These are phyloP conservation scores for Vitis labrusca DNA, from an alignment of 164 flowering plant species.

Conservation along the genomic window DNA sequence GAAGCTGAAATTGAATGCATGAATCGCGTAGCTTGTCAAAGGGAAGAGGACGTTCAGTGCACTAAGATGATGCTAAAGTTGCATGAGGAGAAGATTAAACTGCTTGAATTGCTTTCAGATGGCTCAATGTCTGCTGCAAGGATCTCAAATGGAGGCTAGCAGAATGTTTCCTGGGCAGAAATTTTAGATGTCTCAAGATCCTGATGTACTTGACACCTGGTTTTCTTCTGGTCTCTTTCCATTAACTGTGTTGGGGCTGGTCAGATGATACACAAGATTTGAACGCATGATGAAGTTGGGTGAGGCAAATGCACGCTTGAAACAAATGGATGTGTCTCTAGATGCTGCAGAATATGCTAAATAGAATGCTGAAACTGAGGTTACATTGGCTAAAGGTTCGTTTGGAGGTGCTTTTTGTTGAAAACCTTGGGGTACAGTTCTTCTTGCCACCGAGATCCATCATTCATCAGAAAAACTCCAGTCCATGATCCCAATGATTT, in stretches of 20 bases:
- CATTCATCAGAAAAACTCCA: too few relatives aligned
- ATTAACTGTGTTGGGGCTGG: constrained; percentile 71
- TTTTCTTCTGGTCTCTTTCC: constrained; percentile 81
- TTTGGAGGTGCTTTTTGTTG: too few relatives aligned
- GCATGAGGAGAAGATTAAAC: constrained; percentile 61
- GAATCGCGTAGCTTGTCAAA: constrained; percentile 51
- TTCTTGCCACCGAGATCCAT: too few relatives aligned
- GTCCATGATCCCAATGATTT: too few relatives aligned
- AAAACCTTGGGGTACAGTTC: too few relatives aligned
- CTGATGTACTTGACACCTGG: constrained; percentile 69
- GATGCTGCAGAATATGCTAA: too few relatives aligned
- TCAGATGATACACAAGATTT: constrained; percentile 44
- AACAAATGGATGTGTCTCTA: too few relatives aligned
- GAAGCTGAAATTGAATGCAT: constrained; percentile 66
- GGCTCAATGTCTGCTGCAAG: constrained; percentile 49
- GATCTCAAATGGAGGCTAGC: constrained; percentile 52
- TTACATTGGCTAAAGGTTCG: too few relatives aligned
- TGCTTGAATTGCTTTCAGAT: constrained; percentile 42
- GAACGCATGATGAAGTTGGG: too few relatives aligned
- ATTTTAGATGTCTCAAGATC: constrained; percentile 65
- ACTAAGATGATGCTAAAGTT: constrained; percentile 52
- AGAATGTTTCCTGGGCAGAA: constrained; percentile 41
- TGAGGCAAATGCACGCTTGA: too few relatives aligned
- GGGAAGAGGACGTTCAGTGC: constrained; percentile 59
- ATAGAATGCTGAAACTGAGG: too few relatives aligned